Percentiles rank a stretch among this genome's conserved stretches.
Evolutionary conservation across 345 rosid species (phyloP).

Genomic region (Arabis alpina): DNA sequence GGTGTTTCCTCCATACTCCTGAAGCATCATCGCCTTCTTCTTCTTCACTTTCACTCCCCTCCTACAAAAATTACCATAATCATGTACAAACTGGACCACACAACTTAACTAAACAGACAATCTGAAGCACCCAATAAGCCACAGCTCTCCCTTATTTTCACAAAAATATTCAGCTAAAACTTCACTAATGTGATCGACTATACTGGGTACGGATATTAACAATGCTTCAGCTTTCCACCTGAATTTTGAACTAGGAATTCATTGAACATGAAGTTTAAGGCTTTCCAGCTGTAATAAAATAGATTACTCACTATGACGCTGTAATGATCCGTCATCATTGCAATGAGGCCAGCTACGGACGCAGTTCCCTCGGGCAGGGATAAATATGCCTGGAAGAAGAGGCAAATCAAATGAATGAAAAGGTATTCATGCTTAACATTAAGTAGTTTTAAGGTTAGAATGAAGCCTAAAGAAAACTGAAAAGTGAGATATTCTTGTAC

Average conservation of each 20-base stretch:
- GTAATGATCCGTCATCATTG: slow-evolving; percentile 98
- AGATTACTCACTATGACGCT: slow-evolving; percentile 64
- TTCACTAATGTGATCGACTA: not conserved
- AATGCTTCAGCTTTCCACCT: slow-evolving; percentile 21
- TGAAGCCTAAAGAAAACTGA: slow-evolving; percentile 7
- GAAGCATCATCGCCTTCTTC: slow-evolving; percentile 64
- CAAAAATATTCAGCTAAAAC: not conserved
- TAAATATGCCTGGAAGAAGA: slow-evolving; percentile 75
- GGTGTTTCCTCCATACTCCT: slow-evolving; percentile 49
- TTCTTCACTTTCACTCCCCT: slow-evolving; percentile 74
- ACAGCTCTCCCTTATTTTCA: slow-evolving; percentile 7
- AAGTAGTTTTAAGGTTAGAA: not conserved
- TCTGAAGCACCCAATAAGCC: slow-evolving; percentile 4
- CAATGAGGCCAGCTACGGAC: slow-evolving; percentile 87
- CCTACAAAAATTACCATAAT: slow-evolving; percentile 51
- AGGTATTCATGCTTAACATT: not conserved
- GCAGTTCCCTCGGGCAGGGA: slow-evolving; percentile 95
- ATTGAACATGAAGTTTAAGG: slow-evolving; percentile 3
- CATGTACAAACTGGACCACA: slow-evolving; percentile 1
- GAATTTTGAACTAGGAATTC: slow-evolving; percentile 4
- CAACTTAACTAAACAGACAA: slow-evolving; percentile 12
- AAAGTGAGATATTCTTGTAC: slow-evolving; percentile 16
- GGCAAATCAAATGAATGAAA: slow-evolving; percentile 3
- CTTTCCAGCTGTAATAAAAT: slow-evolving; percentile 3
- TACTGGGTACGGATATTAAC: slow-evolving; percentile 1